Percentiles rank a stretch among this genome's conserved stretches.
phyloP scores from a whole-genome alignment of 768 basidiomycete genomes.

The Trametes punicea region DNA sequence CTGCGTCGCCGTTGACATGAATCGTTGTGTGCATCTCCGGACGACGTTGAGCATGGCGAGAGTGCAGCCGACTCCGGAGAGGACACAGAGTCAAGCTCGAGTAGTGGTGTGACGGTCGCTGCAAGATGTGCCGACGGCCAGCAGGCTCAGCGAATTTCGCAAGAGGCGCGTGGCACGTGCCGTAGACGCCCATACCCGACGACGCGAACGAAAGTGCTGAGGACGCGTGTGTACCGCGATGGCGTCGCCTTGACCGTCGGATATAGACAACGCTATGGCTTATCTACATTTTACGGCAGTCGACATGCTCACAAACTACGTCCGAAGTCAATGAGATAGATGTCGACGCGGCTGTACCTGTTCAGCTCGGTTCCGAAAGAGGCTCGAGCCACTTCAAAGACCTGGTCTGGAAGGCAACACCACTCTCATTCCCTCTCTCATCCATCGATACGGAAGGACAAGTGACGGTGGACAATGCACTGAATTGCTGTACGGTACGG shows the following conservation, averaged over 20 bases:
- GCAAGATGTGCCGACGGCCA: background rate
- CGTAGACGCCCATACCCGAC: background rate
- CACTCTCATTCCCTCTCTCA: too few relatives aligned
- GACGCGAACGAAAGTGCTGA: background rate
- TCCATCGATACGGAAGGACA: background rate
- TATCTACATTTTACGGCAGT: conserved; percentile 6
- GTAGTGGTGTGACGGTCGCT: background rate
- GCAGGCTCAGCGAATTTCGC: background rate
- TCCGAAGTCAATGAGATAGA: background rate
- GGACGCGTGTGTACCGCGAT: background rate
- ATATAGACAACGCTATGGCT: background rate
- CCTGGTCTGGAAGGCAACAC: background rate
- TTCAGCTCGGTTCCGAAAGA: background rate
- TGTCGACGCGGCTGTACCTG: background rate
- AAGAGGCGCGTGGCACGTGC: conserved; percentile 16
- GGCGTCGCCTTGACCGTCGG: background rate
- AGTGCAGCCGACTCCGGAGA: background rate
- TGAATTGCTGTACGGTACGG: background rate
- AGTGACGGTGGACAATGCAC: background rate
- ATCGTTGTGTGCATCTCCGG: conserved; percentile 36
- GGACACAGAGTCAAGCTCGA: background rate
- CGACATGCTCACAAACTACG: background rate
- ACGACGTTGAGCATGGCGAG: conserved; percentile 36
- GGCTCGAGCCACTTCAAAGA: background rate
- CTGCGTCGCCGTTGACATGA: conserved; percentile 42